These are phyloP conservation scores for Scheffersomyces titani DNA, from an alignment of 1,139 yeast genomes.

Conservation along the genomic window DNA sequence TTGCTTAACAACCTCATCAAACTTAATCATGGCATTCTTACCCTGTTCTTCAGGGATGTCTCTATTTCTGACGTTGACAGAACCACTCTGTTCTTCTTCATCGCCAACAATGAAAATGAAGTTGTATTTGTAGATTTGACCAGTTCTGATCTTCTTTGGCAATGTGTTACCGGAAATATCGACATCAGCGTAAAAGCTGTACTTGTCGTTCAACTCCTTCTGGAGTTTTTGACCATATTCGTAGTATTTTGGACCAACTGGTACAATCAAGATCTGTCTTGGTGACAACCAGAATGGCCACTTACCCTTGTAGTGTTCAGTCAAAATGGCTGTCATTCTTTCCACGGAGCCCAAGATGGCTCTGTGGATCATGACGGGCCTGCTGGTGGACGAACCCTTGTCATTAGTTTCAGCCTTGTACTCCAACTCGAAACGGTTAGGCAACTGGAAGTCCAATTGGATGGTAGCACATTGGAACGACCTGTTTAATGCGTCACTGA, in stretches of 20 bases:
- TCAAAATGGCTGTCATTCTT: constrained; percentile 96
- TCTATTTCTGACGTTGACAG: constrained; percentile 92
- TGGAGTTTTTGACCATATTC: constrained; percentile 85
- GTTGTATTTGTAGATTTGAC: constrained; percentile 90
- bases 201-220: constrained; percentile 59
- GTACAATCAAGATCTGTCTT: constrained; percentile 91
- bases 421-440: constrained; percentile 85
- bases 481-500: constrained; percentile 87
- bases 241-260: constrained; percentile 90
- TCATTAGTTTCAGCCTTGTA: constrained; percentile 73
- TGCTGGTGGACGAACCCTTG: constrained; percentile 36
- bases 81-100: constrained; percentile 73
- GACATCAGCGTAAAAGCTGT: constrained; percentile 85
- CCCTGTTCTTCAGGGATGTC: constrained; percentile 82
- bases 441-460: constrained; percentile 96
- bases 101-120: constrained; percentile 96
- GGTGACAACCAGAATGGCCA: constrained; percentile 99
- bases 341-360: constrained; percentile 97
- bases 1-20: constrained; percentile 71
- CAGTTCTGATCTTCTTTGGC: constrained; percentile 95
- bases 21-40: constrained; percentile 78
- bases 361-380: constrained; percentile 99
- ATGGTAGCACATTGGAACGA: constrained; percentile 99
- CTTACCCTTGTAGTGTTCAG: constrained; percentile 96
- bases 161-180: constrained; percentile 92